These are phyloP conservation scores for Setaria italica DNA, from an alignment of 202 grass and related monocot genomes.

Conservation along the genomic window DNA sequence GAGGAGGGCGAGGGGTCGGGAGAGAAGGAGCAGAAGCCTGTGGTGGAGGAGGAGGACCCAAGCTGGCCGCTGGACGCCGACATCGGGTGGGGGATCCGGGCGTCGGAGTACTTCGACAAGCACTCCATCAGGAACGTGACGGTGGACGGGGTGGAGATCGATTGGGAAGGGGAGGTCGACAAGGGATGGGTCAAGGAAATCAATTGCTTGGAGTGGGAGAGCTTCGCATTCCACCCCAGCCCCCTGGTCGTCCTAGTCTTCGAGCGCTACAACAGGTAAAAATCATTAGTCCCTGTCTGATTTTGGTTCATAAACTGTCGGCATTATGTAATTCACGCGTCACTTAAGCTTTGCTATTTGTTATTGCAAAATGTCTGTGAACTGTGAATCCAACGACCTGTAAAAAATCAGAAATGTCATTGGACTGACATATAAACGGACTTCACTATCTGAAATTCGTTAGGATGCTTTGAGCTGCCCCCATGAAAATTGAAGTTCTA, in stretches of 20 bases:
- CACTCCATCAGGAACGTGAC: conserved; percentile 91
- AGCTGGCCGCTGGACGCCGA: conserved; percentile 91
- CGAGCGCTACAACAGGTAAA: conserved; percentile 83
- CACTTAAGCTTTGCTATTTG: not conserved
- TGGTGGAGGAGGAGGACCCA: conserved; percentile 83
- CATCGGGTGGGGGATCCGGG: conserved; percentile 77
- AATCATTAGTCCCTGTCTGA: not conserved
- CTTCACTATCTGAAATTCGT: conserved; percentile 6
- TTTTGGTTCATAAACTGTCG: not conserved
- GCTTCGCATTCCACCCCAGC: conserved; percentile 91
- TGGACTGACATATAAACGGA: not conserved
- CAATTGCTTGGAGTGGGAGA: conserved; percentile 96
- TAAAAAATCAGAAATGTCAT: not conserved
- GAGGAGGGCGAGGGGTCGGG: conserved; percentile 29
- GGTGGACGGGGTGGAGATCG: conserved; percentile 81
- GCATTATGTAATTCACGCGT: not conserved
- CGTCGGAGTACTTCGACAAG: conserved; percentile 95
- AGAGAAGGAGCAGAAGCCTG: conserved; percentile 47
- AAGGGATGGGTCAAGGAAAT: conserved; percentile 96
- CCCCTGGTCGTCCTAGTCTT: conserved; percentile 89
- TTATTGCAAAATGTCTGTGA: not conserved
- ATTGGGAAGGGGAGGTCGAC: conserved; percentile 91
- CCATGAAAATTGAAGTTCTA: not conserved
- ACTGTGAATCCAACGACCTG: not conserved
- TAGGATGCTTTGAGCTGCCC: not conserved